Evolutionary conservation across 768 basidiomycete species (phyloP).

Genomic region (Naematelia encephala): DNA sequence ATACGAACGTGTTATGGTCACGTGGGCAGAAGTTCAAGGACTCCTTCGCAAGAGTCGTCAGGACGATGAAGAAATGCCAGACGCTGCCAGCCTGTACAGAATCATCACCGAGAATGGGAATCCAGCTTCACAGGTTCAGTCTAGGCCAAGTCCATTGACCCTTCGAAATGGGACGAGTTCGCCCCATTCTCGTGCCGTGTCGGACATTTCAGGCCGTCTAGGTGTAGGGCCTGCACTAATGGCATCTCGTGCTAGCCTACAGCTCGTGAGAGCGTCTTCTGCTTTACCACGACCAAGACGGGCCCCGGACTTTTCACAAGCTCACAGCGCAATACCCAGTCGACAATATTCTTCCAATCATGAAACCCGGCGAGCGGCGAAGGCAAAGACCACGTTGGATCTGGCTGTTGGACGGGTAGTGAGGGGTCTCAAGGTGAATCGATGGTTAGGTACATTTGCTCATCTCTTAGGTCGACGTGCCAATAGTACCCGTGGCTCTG

Average conservation of each 20-base stretch:
- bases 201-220: not conserved
- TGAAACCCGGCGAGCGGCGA: not conserved
- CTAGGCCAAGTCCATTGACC: no score
- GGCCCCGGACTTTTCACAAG: no score
- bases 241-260: not conserved
- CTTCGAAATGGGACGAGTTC: not conserved
- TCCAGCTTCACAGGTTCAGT: no score
- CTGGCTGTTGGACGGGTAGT: slow-evolving; percentile 89
- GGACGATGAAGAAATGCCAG: no score
- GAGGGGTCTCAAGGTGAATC: slow-evolving; percentile 70
- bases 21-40: not conserved
- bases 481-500: slow-evolving; percentile 41
- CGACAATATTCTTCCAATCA: not conserved
- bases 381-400: slow-evolving; percentile 55
- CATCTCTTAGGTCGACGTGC: slow-evolving; percentile 37
- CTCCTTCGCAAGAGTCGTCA: not conserved
- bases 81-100: no score
- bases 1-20: not conserved
- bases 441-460: not conserved
- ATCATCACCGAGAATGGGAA: no score
- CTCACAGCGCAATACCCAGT: no score
- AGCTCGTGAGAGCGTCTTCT: no score
- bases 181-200: not conserved
- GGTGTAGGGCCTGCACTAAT: not conserved
- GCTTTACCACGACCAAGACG: no score